These are phyloP conservation scores for Trichosporon sp. DNA, from an alignment of 1,284 basidiomycete genomes.

Conservation along the genomic window DNA sequence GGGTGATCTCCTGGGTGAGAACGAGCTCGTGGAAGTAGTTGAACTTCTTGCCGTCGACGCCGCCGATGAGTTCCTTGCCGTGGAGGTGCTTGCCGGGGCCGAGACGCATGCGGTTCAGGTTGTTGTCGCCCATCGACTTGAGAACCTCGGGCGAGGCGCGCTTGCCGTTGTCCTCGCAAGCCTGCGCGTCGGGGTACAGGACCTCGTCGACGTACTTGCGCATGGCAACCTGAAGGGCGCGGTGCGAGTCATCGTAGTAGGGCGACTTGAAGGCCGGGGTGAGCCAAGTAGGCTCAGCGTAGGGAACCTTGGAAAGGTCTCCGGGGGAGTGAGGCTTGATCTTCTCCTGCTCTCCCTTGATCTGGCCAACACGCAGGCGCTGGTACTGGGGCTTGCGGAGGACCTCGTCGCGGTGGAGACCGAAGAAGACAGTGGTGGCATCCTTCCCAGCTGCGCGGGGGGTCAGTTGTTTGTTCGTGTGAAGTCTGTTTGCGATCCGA, in stretches of 20 bases:
- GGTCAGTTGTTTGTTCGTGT: conserved; percentile 24
- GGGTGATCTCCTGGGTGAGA: conserved; percentile 80
- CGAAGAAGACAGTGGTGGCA: conserved; percentile 82
- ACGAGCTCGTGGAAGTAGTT: conserved; percentile 74
- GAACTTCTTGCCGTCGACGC: conserved; percentile 86
- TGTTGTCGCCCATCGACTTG: conserved; percentile 62
- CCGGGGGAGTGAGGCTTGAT: conserved; percentile 65
- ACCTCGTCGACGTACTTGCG: conserved; percentile 64
- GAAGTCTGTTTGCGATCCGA: background rate
- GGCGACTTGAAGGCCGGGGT: conserved; percentile 74
- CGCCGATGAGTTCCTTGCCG: conserved; percentile 68
- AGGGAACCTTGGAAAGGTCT: conserved; percentile 67
- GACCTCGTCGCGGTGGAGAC: conserved; percentile 80
- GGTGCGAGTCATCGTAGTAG: conserved; percentile 73
- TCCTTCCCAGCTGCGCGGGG: conserved; percentile 64
- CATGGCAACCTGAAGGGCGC: conserved; percentile 58
- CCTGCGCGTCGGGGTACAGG: conserved; percentile 62
- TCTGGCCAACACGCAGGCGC: conserved; percentile 70
- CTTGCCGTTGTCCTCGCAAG: conserved; percentile 76
- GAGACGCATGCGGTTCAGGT: conserved; percentile 86
- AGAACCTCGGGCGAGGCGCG: conserved; percentile 59
- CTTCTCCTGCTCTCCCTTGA: conserved; percentile 67
- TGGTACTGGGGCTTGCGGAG: conserved; percentile 66
- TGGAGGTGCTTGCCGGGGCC: conserved; percentile 77
- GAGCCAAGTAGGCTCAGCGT: conserved; percentile 86